Evolutionary conservation across 768 basidiomycete species (phyloP).

Genomic region (Boletus barrowsii): DNA sequence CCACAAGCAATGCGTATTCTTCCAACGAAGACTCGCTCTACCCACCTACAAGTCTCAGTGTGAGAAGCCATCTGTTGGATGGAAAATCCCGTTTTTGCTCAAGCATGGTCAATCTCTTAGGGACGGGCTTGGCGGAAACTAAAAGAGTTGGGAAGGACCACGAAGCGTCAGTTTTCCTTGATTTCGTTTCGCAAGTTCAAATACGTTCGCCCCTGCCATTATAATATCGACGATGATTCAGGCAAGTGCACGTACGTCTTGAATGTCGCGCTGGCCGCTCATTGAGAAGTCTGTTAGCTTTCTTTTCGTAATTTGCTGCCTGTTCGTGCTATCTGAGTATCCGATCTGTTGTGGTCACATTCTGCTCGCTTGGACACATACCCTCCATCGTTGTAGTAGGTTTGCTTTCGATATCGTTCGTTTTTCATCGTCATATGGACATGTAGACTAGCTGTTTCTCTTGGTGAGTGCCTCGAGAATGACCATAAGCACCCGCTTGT

Average conservation of each 20-base stretch:
- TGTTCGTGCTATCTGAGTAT: background rate
- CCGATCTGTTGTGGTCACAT: background rate
- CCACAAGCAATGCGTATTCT: background rate
- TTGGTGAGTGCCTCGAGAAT: conserved; percentile 10
- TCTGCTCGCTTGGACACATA: background rate
- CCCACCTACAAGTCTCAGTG: conserved; percentile 7
- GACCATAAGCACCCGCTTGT: background rate
- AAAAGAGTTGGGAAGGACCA: conserved; percentile 6
- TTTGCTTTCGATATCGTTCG: conserved; percentile 2
- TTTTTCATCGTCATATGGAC: background rate
- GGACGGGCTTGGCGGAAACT: conserved; percentile 18
- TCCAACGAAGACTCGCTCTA: conserved; percentile 10
- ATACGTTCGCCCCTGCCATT: conserved; percentile 21
- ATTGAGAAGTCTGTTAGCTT: conserved; percentile 7
- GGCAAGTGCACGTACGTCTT: conserved; percentile 10
- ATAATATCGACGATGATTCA: conserved; percentile 18
- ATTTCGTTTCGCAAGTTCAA: conserved; percentile 13
- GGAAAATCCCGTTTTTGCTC: background rate
- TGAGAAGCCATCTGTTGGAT: conserved; percentile 5
- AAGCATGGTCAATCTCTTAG: conserved; percentile 6
- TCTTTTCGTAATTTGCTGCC: conserved; percentile 10
- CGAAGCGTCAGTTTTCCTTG: conserved; percentile 15
- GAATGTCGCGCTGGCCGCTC: background rate
- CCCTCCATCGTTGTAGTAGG: background rate
- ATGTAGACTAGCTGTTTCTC: background rate